Percentiles rank a stretch among this genome's conserved stretches.
Evolutionary conservation across 2,329 filamentous ascomycete species (phyloP).

Genomic region (Fusarium sacchari): DNA sequence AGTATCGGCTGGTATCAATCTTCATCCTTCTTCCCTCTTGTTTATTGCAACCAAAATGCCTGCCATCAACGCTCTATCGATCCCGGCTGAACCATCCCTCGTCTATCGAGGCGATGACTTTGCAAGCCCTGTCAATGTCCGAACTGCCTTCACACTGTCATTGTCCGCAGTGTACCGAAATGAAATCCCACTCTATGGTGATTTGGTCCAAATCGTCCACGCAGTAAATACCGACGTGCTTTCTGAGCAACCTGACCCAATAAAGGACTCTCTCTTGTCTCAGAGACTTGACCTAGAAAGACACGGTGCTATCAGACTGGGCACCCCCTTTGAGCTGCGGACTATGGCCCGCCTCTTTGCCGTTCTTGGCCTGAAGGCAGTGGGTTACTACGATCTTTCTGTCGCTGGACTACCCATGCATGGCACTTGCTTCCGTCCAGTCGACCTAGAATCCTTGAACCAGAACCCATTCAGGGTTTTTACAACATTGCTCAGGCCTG

Average conservation of each 20-base stretch:
- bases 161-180: constrained; percentile 48
- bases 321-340: constrained; percentile 54
- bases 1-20: background rate
- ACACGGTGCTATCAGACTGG: constrained; percentile 61
- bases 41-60: background rate
- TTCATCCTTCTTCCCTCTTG: background rate
- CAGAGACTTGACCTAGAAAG: constrained; percentile 27
- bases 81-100: background rate
- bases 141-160: constrained; percentile 43
- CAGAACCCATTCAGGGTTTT: constrained; percentile 51
- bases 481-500: constrained; percentile 50
- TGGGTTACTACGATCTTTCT: constrained; percentile 62
- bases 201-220: constrained; percentile 45
- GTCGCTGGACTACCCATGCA: constrained; percentile 60
- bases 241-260: background rate
- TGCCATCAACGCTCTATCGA: background rate
- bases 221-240: constrained; percentile 29
- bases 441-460: constrained; percentile 44
- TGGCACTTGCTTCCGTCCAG: constrained; percentile 61
- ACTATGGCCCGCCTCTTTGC: constrained; percentile 57
- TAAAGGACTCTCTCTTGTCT: background rate
- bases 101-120: background rate
- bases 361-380: constrained; percentile 57
- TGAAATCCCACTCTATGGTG: constrained; percentile 48
- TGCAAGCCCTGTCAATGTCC: constrained; percentile 33